A percentile compares a stretch with the other conserved stretches of the same genome.
Conservation (phyloP, 441 rosid species). For the Erysimum cheiri region DNA sequence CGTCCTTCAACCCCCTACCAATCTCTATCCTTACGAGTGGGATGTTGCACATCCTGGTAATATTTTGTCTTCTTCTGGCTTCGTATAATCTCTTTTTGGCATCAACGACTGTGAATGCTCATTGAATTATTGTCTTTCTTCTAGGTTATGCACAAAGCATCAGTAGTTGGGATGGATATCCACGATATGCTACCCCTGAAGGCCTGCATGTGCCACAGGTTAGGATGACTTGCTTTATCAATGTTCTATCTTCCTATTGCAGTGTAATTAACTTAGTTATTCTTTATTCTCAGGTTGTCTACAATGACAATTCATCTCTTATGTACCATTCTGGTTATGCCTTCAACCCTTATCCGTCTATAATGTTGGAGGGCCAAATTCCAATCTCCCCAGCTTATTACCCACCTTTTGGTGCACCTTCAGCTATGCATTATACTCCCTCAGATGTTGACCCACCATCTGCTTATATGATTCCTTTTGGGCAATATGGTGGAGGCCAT, state of each 20-base stretch:
- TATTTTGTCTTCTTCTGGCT: not conserved
- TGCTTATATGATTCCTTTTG: conserved; percentile 59
- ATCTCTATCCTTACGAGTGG: conserved; percentile 28
- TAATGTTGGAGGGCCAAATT: conserved; percentile 70
- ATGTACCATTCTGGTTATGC: conserved; percentile 66
- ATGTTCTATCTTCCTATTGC: not conserved
- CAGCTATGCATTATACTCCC: conserved; percentile 54
- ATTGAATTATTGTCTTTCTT: conserved; percentile 15
- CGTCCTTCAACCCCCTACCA: conserved; percentile 20
- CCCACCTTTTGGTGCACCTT: conserved; percentile 54
- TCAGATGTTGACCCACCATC: conserved; percentile 64
- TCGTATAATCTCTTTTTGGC: not conserved
- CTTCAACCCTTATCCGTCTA: conserved; percentile 62
- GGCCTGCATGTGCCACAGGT: conserved; percentile 69
- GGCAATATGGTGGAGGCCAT: conserved; percentile 60
- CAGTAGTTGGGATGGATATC: conserved; percentile 62
- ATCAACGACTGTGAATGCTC: conserved; percentile 8
- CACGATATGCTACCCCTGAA: conserved; percentile 59
- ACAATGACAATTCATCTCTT: conserved; percentile 62
- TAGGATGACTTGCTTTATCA: conserved; percentile 34
- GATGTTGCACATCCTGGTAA: conserved; percentile 28
- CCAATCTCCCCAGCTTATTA: conserved; percentile 59
- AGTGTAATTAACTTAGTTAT: not conserved
- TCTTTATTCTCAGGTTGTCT: conserved; percentile 53
- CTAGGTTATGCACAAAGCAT: conserved; percentile 57